Evolutionary conservation across 2,329 filamentous ascomycete species (phyloP).

Genomic region (Helotiales sp.): DNA sequence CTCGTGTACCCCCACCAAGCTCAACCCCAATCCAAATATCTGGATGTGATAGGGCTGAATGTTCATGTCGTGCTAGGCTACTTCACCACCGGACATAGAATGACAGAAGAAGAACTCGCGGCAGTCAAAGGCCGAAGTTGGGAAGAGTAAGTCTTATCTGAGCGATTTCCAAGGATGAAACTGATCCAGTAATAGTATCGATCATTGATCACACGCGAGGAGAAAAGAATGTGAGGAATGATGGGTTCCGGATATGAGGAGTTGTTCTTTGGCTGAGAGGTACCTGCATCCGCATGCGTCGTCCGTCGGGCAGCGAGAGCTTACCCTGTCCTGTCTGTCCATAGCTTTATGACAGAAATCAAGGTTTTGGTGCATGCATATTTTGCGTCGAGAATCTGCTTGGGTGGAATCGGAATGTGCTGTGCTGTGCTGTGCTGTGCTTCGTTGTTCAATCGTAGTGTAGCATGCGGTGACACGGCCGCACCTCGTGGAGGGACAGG

Average conservation of each 20-base stretch:
- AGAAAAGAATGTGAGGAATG: background rate
- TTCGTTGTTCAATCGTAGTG: no score
- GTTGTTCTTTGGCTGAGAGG: background rate
- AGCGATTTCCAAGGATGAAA: constrained; percentile 18
- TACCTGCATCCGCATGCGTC: constrained; percentile 22
- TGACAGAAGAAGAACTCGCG: constrained; percentile 82
- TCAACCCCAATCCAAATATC: constrained; percentile 3
- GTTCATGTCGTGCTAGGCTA: constrained; percentile 50
- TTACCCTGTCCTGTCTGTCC: background rate
- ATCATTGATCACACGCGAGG: constrained; percentile 34
- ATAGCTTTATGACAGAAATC: background rate
- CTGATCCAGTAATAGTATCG: constrained; percentile 33
- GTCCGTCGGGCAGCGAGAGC: background rate
- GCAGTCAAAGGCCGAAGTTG: constrained; percentile 87
- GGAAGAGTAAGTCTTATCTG: constrained; percentile 65
- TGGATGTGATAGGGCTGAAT: constrained; percentile 34
- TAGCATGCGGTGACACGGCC: no score
- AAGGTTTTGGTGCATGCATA: background rate
- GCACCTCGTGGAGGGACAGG: no score
- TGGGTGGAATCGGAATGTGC: no score
- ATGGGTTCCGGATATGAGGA: no score
- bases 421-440: no score
- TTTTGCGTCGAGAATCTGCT: no score
- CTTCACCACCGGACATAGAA: constrained; percentile 85
- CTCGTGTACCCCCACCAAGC: constrained; percentile 5